Evolutionary conservation across 2,329 filamentous ascomycete species (phyloP).

Genomic region (Zymoseptoria brevis): DNA sequence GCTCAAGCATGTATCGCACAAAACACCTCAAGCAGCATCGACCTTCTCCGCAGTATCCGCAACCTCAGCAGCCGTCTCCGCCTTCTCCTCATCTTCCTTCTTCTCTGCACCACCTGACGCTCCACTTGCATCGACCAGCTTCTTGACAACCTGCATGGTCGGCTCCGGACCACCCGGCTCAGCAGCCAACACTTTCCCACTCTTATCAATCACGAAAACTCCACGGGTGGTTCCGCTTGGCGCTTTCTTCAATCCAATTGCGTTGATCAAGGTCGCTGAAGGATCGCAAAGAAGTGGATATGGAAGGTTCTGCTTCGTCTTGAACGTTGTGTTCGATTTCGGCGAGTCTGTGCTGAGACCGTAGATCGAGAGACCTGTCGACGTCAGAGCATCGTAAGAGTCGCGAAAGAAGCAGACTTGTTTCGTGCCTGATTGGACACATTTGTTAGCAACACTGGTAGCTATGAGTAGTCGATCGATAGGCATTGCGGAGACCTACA

Average conservation of each 20-base stretch:
- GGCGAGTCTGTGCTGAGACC: slow-evolving; percentile 81
- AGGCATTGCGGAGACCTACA: slow-evolving; percentile 55
- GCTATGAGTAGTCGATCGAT: background rate
- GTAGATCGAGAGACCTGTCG: slow-evolving; percentile 76
- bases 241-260: slow-evolving; percentile 82
- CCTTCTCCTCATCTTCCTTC: slow-evolving; percentile 27
- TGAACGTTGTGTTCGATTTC: slow-evolving; percentile 89
- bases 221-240: slow-evolving; percentile 75
- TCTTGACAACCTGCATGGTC: slow-evolving; percentile 69
- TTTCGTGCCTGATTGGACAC: slow-evolving; percentile 61
- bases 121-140: slow-evolving; percentile 50
- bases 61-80: slow-evolving; percentile 37
- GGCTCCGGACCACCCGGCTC: slow-evolving; percentile 68
- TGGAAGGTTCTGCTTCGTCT: slow-evolving; percentile 79
- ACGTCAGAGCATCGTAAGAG: slow-evolving; percentile 65
- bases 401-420: slow-evolving; percentile 94
- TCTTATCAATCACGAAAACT: slow-evolving; percentile 64
- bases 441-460: background rate
- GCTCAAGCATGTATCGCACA: no score
- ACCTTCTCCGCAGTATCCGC: slow-evolving; percentile 37
- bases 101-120: slow-evolving; percentile 21
- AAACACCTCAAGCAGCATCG: slow-evolving; percentile 9
- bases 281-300: slow-evolving; percentile 86
- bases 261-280: slow-evolving; percentile 62
- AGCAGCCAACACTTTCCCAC: slow-evolving; percentile 68